Conservation (phyloP, 1,139 yeast species). For the Hanseniaspora sp. region DNA sequence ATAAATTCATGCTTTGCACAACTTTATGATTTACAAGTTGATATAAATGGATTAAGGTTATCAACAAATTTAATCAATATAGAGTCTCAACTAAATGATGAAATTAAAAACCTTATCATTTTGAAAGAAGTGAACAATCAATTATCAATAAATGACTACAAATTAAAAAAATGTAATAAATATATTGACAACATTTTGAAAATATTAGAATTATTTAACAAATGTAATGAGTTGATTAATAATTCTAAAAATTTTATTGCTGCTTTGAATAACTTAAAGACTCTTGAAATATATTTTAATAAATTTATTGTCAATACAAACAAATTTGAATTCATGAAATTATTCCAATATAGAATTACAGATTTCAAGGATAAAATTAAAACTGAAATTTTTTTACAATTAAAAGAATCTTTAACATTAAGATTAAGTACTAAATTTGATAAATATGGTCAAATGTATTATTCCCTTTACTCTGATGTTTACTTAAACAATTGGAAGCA, state of each 20-base stretch:
- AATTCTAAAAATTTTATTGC: conserved; percentile 64
- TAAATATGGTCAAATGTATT: conserved; percentile 38
- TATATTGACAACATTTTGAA: conserved; percentile 57
- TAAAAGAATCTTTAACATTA: conserved; percentile 59
- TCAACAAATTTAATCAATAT: background rate
- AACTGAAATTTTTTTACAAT: conserved; percentile 64
- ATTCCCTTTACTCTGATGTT: conserved; percentile 24
- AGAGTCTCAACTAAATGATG: conserved; percentile 1
- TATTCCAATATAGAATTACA: conserved; percentile 66
- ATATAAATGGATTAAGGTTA: background rate
- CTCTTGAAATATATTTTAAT: conserved; percentile 54
- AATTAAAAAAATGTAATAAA: conserved; percentile 3
- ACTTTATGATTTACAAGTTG: background rate
- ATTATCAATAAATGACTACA: conserved; percentile 1
- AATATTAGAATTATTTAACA: conserved; percentile 75
- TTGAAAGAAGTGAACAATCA: background rate
- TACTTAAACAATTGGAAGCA: conserved; percentile 33
- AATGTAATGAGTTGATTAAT: conserved; percentile 69
- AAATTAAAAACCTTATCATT: background rate
- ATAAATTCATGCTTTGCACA: conserved; percentile 6
- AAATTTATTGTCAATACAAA: conserved; percentile 58
- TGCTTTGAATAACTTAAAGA: conserved; percentile 75
- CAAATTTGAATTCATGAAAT: conserved; percentile 52
- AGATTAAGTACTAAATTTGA: conserved; percentile 48
- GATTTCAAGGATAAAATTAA: conserved; percentile 62